Evolutionary conservation across 345 rosid species (phyloP).

Genomic region (Lagerstroemia speciosa): DNA sequence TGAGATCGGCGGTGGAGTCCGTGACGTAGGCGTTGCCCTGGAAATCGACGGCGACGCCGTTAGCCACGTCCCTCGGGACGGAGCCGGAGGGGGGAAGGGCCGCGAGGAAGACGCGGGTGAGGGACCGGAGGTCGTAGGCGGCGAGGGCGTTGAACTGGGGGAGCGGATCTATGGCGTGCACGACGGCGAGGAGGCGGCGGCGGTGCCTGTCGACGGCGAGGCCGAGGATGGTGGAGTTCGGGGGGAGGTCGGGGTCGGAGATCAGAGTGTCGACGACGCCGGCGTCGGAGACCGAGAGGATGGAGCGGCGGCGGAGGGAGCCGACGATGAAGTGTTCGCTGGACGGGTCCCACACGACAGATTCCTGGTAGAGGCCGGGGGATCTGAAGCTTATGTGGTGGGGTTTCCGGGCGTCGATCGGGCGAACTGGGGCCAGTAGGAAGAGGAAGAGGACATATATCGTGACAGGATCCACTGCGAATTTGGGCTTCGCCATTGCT

Average conservation of each 20-base stretch:
- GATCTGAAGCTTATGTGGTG: conserved; percentile 64
- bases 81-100: conserved; percentile 21
- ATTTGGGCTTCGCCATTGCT: not conserved
- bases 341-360: conserved; percentile 57
- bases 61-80: conserved; percentile 33
- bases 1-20: conserved; percentile 61
- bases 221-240: conserved; percentile 49
- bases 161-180: conserved; percentile 42
- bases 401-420: conserved; percentile 21
- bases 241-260: conserved; percentile 52
- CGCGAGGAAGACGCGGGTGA: conserved; percentile 34
- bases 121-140: conserved; percentile 64
- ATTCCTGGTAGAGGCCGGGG: conserved; percentile 67
- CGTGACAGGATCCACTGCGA: not conserved
- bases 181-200: conserved; percentile 56
- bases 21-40: conserved; percentile 80
- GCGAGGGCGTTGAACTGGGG: conserved; percentile 70
- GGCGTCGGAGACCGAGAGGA: conserved; percentile 70
- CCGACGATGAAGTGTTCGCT: conserved; percentile 76
- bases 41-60: conserved; percentile 67
- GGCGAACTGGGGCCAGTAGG: conserved; percentile 1
- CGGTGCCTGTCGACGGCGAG: conserved; percentile 42
- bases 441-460: conserved; percentile 11
- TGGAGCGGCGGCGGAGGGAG: conserved; percentile 46
- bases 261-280: conserved; percentile 53